phyloP scores from a whole-genome alignment of 108 stramenopile species.

The Cafeteria roenbergensis region DNA sequence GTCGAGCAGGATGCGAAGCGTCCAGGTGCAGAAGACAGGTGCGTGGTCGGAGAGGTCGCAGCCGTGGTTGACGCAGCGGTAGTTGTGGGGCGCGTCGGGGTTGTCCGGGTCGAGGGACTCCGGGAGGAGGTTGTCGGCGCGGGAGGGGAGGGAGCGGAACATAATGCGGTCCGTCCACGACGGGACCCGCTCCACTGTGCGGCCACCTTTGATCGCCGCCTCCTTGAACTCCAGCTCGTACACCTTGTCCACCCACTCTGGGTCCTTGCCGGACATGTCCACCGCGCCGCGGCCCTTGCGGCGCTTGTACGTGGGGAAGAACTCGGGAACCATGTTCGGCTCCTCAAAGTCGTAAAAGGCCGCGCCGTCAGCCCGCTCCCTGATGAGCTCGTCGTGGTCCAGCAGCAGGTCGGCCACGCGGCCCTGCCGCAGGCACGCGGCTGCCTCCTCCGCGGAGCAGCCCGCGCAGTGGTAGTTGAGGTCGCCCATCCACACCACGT shows the following conservation, averaged over 20 bases:
- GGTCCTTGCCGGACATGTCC: not conserved
- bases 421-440: not conserved
- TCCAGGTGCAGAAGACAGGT: conserved; percentile 16
- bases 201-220: conserved; percentile 16
- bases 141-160: conserved; percentile 11
- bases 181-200: conserved; percentile 11
- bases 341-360: conserved; percentile 15
- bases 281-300: conserved; percentile 10
- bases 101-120: conserved; percentile 6
- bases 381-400: conserved; percentile 19
- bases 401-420: not conserved
- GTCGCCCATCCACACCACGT: conserved; percentile 26
- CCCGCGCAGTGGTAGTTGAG: conserved; percentile 15
- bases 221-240: conserved; percentile 10
- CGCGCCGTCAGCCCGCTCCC: not conserved
- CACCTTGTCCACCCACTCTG: conserved; percentile 9
- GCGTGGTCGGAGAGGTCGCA: conserved; percentile 21
- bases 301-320: conserved; percentile 27
- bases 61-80: conserved; percentile 1
- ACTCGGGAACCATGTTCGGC: conserved; percentile 15
- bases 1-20: not conserved
- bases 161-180: conserved; percentile 18
- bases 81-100: not conserved
- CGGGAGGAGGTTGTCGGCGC: conserved; percentile 7
- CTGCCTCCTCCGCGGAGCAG: not conserved